These are phyloP conservation scores for Penicillium canescens DNA, from an alignment of 495 filamentous ascomycete species.

Conservation along the genomic window DNA sequence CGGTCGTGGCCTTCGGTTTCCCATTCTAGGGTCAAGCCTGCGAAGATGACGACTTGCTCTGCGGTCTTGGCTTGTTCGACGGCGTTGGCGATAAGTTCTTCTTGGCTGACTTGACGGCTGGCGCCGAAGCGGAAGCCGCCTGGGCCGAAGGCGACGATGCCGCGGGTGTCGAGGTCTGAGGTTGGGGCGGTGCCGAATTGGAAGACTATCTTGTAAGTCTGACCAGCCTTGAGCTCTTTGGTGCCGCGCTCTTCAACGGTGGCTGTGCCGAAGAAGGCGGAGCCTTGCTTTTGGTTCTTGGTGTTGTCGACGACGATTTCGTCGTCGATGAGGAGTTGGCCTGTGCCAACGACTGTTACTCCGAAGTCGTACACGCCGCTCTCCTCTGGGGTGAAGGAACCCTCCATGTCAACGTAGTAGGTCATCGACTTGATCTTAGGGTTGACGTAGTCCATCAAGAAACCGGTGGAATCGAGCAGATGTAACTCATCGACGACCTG, in stretches of 20 bases:
- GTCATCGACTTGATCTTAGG: conserved; percentile 50
- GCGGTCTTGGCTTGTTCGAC: conserved; percentile 59
- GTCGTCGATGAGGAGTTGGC: conserved; percentile 66
- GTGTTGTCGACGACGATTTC: conserved; percentile 70
- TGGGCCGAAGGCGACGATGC: conserved; percentile 55
- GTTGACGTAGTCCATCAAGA: conserved; percentile 65
- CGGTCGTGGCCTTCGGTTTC: conserved; percentile 86
- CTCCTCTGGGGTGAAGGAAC: conserved; percentile 56
- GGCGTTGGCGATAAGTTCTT: conserved; percentile 66
- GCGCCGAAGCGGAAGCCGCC: conserved; percentile 81
- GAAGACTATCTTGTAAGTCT: conserved; percentile 60
- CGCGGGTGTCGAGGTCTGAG: conserved; percentile 55
- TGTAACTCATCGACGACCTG: conserved; percentile 54
- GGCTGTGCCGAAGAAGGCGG: conserved; percentile 60
- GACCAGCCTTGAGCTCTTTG: conserved; percentile 56
- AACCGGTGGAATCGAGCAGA: conserved; percentile 53
- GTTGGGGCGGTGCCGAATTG: conserved; percentile 67
- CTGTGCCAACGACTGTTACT: conserved; percentile 74
- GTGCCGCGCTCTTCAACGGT: conserved; percentile 61
- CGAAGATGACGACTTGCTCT: conserved; percentile 76
- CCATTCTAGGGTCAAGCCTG: conserved; percentile 83
- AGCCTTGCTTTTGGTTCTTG: conserved; percentile 59
- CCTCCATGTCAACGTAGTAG: conserved; percentile 66
- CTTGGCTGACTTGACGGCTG: conserved; percentile 63
- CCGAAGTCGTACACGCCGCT: conserved; percentile 73